Base-by-base conservation (phyloP, 2,329 filamentous ascomycete species). In the Aspergillus sp. region DNA sequence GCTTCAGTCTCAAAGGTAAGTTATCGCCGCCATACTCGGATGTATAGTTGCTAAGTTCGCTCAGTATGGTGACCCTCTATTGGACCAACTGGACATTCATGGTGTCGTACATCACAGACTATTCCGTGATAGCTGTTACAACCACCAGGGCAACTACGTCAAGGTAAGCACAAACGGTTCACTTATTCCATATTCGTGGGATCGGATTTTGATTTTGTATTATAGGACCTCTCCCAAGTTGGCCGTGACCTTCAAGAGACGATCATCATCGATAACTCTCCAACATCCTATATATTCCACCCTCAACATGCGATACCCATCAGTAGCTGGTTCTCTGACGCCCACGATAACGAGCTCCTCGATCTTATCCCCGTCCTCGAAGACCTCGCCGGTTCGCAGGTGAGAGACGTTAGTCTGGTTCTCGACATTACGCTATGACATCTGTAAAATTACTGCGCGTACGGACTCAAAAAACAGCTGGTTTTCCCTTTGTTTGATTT, bases 261-360 rank as follows among this genome's bases (percentile, higher is more conserved):
- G 19, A 99, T 99, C 73, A 99, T 99, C 75, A 99, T 99, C 71
- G 95, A 99, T 81, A 99, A 99, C 78, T 98, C 95, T 47, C 95
- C 95, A 2, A 99, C 95, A 4, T 98, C 93, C 12, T 99, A 99
- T 81, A 98, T 99, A 70, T 99, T 99, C 84, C 95, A 99, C 74
- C 95, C 95, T 23, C 93, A 99, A 80, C 95, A 99, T 75, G 95
- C 95, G 60, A 93, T 99, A 50, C 95, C 95, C 25, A 99, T 99
- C 79, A 97, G 93, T 84, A 98, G 93, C 82, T 99, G 95, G 95
- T 99, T 99, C 80, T 97, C 93, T 65, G 95, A 99, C 78, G 95
- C 95, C 61, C 95, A 99, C 77, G 95, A 99, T 80, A 99, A 99
- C 78, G 95, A 99, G 82, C 84, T 99, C 62, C 83, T 99, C 70